Percentiles rank a stretch among this genome's conserved stretches.
Evolutionary conservation across 2,329 filamentous ascomycete species (phyloP).

Genomic region (Trichoderma arundinaceum): DNA sequence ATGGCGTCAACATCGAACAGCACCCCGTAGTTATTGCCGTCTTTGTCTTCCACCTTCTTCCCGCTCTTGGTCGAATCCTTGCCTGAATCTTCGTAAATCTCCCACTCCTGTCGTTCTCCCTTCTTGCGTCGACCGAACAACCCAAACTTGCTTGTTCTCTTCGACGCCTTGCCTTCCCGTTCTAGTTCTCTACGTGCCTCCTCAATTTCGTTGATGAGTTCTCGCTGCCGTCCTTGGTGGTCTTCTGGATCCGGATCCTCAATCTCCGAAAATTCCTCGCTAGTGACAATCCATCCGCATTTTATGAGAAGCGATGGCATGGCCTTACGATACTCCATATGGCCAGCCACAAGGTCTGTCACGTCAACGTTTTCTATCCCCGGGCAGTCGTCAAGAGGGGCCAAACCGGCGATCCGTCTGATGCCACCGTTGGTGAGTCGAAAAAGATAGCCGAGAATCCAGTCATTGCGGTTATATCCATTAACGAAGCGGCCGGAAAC

Average conservation of each 20-base stretch:
- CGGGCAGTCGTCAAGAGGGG: conserved; percentile 73
- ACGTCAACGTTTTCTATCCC: conserved; percentile 90
- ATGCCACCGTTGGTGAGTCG: conserved; percentile 92
- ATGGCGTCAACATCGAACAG: conserved; percentile 97
- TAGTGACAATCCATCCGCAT: conserved; percentile 89
- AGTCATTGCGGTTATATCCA: conserved; percentile 92
- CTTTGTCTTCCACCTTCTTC: conserved; percentile 51
- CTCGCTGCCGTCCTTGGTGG: conserved; percentile 82
- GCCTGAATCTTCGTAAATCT: conserved; percentile 79
- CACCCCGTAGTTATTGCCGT: conserved; percentile 65
- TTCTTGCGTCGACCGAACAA: conserved; percentile 86
- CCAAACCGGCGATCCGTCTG: conserved; percentile 83
- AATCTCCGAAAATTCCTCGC: conserved; percentile 93
- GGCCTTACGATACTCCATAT: conserved; percentile 94
- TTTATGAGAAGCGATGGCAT: conserved; percentile 88
- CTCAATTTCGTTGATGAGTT: conserved; percentile 95
- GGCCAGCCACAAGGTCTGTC: conserved; percentile 82
- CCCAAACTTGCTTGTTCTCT: conserved; percentile 64
- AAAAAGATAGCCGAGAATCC: conserved; percentile 97
- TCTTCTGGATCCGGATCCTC: conserved; percentile 97
- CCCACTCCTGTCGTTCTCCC: conserved; percentile 85
- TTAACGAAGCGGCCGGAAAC: conserved; percentile 94
- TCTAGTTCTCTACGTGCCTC: conserved; percentile 88
- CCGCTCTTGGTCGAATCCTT: conserved; percentile 47
- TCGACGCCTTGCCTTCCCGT: conserved; percentile 70